A percentile compares a stretch with the other conserved stretches of the same genome.
These are phyloP conservation scores for Xylaria longipes DNA, from an alignment of 495 filamentous ascomycete genomes.

Conservation along the genomic window DNA sequence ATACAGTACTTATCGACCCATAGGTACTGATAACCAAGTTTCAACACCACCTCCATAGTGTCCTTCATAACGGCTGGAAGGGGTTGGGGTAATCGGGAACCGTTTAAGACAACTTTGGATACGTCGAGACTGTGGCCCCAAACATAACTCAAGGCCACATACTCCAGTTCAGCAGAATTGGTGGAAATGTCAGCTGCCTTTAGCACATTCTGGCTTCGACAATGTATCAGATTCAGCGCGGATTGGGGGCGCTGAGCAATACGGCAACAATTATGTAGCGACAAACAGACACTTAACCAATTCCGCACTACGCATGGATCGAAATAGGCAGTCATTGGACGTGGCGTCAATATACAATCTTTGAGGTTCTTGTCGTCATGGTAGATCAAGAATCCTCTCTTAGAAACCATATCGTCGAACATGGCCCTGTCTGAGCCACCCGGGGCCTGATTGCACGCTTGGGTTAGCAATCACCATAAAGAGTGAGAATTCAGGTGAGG, in stretches of 20 bases:
- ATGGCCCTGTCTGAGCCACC: neutral
- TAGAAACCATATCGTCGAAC: conserved; percentile 2
- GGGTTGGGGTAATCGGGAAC: too few relatives aligned
- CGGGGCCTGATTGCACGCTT: neutral
- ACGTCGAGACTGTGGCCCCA: conserved; percentile 22
- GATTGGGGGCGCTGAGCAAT: too few relatives aligned
- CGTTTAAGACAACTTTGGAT: too few relatives aligned
- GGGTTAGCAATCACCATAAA: neutral
- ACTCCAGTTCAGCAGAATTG: conserved; percentile 1
- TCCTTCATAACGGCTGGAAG: conserved; percentile 40
- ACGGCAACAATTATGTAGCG: too few relatives aligned
- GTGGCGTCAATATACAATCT: neutral
- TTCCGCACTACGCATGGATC: neutral
- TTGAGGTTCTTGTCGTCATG: neutral
- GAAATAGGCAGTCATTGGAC: neutral
- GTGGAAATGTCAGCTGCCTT: neutral
- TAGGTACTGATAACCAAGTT: conserved; percentile 33
- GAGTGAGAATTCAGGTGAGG: neutral
- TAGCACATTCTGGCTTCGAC: neutral
- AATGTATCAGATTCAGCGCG: conserved; percentile 18
- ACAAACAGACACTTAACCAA: conserved; percentile 1
- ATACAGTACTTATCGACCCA: conserved; percentile 43
- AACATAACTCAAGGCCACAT: conserved; percentile 34
- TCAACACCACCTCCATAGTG: conserved; percentile 31
- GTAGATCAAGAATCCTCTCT: conserved; percentile 4